Evolutionary conservation across 202 grass and related monocot species (phyloP), one percentile per base, ranked within the genome.

Genomic region (Schoenoplectus tabernaemontani): DNA sequence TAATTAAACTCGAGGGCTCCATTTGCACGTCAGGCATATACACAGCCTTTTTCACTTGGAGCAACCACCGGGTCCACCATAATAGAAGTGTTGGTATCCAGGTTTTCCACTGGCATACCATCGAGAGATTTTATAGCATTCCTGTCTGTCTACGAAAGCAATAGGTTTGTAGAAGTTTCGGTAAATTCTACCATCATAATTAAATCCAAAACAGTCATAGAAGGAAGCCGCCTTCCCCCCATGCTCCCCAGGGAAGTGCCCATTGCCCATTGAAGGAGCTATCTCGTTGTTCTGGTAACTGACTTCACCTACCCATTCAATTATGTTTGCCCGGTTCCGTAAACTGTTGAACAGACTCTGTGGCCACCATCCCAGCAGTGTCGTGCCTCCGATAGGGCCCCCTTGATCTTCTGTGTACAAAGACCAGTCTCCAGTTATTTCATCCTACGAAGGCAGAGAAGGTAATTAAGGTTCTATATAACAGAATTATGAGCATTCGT

Each of bases 381-480:
- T 78, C 75, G 43, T 78, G 17, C 56, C 75, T 22, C 75, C 75
- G 11, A 78, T 78, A 4, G 75, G 34, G 8, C 75, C 75, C 34
- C 75, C 75, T 60, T 7, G 9, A 39, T 78, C 75, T 78, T 78
- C 75, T 59, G 54, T 57, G 51, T 78, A 78, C 20, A 78, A 41
- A 28, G 75, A 78, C 75, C 75, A 78, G 26, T 78, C 75, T 78
- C 75, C 54, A 4, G 75, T 78, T 39, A 26, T 34, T 59, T 78
- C 9, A 41, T 78, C 75, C 75, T 78, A 59, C n/a, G n/a, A 4
- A 24, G 44, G 2, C 7, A 43, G 36, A 23, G n/a, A 19, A 38
- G 15, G 33, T 38, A 36, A 4, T 3, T 65, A 5, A 65, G 6
- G 4, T 28, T 60, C 6, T 6, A 23, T 59, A 59, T 59, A 51